Percentiles rank a stretch among this genome's conserved stretches.
Conservation (phyloP, 2,329 filamentous ascomycete species). For the Paraconiothyrium sp. region DNA sequence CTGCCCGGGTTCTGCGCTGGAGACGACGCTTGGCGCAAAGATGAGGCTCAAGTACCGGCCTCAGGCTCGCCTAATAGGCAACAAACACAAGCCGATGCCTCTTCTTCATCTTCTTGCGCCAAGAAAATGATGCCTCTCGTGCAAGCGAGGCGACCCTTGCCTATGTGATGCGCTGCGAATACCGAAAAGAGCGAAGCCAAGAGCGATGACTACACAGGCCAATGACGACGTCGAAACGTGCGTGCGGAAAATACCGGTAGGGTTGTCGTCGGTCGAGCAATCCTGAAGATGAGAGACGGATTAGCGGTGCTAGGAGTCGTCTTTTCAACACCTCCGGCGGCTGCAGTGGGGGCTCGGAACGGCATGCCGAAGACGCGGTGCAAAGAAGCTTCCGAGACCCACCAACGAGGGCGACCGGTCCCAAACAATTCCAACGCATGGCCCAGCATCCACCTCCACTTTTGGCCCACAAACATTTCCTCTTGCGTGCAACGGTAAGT, state of each 20-base stretch:
- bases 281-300: too few species aligned
- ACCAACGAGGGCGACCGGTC: background rate
- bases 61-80: constrained; percentile 3
- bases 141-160: constrained; percentile 27
- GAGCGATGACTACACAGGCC: constrained; percentile 18
- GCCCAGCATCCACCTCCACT: background rate
- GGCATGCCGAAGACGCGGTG: background rate
- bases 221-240: constrained; percentile 23
- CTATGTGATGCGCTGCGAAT: constrained; percentile 26
- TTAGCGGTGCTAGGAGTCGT: too few species aligned
- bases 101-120: background rate
- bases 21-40: background rate
- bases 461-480: too few species aligned
- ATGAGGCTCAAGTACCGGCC: constrained; percentile 9
- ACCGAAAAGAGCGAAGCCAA: constrained; percentile 21
- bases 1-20: background rate
- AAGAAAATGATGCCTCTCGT: too few species aligned
- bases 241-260: constrained; percentile 19
- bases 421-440: background rate
- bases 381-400: constrained; percentile 13
- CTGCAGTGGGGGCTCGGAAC: too few species aligned
- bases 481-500: background rate
- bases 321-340: too few species aligned
- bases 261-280: too few species aligned
- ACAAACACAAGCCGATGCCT: background rate